A percentile compares a stretch with the other conserved stretches of the same genome.
These are phyloP conservation scores for Vaccinium corymbosum DNA, from an alignment of 148 eudicot species.

Conservation along the genomic window DNA sequence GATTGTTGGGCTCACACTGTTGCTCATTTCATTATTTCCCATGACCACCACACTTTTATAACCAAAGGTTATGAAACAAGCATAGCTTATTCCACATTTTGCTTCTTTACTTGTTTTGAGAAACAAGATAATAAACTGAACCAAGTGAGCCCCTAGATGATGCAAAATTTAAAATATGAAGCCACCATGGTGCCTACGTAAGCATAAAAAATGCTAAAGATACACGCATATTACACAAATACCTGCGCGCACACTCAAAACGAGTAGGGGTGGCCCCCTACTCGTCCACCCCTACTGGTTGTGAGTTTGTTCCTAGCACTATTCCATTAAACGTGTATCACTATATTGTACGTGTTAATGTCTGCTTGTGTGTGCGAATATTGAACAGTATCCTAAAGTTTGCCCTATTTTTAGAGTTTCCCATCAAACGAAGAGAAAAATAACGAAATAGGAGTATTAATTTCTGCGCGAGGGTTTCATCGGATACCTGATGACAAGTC, in stretches of 20 bases:
- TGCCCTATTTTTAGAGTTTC: neutral
- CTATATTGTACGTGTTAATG: too few species aligned
- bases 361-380: too few species aligned
- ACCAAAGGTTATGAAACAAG: neutral
- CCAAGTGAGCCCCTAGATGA: neutral
- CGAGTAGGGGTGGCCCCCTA: too few species aligned
- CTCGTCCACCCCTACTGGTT: too few species aligned
- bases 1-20: neutral
- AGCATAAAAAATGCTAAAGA: too few species aligned
- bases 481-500: constrained; percentile 73
- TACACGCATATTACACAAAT: too few species aligned
- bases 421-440: neutral
- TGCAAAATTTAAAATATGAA: neutral
- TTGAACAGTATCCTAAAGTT: neutral
- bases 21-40: neutral
- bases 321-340: too few species aligned
- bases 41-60: neutral
- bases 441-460: neutral
- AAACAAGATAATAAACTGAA: neutral
- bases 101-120: neutral
- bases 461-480: neutral
- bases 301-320: too few species aligned
- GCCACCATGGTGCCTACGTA: neutral
- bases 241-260: too few species aligned
- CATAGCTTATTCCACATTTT: neutral